Evolutionary conservation across 2,329 filamentous ascomycete species (phyloP), one percentile per base, ranked within the genome.

Genomic region (Kalmusia sp.): DNA sequence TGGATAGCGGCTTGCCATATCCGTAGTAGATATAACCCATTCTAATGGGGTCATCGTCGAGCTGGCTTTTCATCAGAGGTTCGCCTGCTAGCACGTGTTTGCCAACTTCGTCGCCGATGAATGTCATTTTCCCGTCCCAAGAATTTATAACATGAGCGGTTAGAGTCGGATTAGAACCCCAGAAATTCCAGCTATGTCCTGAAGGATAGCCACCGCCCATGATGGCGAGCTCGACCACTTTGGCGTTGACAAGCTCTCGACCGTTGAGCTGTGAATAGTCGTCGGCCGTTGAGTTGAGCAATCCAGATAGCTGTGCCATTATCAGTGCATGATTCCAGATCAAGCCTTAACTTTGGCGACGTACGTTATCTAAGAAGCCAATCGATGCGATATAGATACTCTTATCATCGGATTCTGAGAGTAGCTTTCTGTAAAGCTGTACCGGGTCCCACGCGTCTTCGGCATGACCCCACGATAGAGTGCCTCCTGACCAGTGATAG

Each of bases 201-300:
- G 71, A 73, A 0, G 80, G 79, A 50, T 82, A 84, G 6, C 52
- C 64, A 11, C 82, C 82, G 21, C 82, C 82, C 81, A 83, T 83
- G 5, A 84, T 61, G 2, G 83, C 78, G 1, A 84, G 70, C 61
- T 84, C 76, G 1, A 64, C 62, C 2, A 84, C 80, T 57, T 83
- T 83, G 8, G 56, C 49, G 1, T 67, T 55, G 19, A 83, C 56
- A 2, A 84, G 75, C 7, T 72, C 72, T 1, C 60, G 65, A 0
- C 81, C 80, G 7, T 63, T 54, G 9, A 81, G 70, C 7, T 64
- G 37, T 0, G 78, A 78, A 52, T 73, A 63, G 0, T 35, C 31
- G 55, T 83, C 81, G 0, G 73, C 63, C 0, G 72, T 70, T 12
- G 80, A 80, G 55, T 78, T 74, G 12, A 84, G 67, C 3, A 84